Base-by-base conservation (phyloP, 1,284 basidiomycete genomes). In the Inonotus hispidus region DNA sequence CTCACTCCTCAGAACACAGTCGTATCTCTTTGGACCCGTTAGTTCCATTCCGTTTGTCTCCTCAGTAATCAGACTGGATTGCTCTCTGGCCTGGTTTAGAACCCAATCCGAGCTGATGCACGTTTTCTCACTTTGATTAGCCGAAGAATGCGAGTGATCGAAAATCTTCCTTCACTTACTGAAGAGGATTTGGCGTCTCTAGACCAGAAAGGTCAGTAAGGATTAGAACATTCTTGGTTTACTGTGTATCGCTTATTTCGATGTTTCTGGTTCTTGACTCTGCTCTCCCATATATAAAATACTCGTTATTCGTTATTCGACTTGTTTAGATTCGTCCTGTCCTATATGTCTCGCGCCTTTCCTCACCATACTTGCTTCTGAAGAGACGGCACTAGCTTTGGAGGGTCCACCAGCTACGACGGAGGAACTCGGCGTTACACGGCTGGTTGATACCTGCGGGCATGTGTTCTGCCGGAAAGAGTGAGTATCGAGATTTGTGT, bases 401-500 rank as follows among this genome's bases (percentile, higher is more conserved):
- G 87, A 90, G 66, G 87, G 87, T 0, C 87, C 88, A 5, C 86
- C 88, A 5, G 80, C 85, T 63, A 79, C 85, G 13, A 63, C 77
- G n/a, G 84, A 88, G 61, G 79, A 84, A 47, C 71, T 88, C 1
- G 89, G 88, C 1, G 82, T 91, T 19, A 88, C 86, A 27, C 78
- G 76, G 63, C 72, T 90, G 8, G 70, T 73, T 53, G 69, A 81
- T 65, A 71, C 85, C 29, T 91, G 88, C 66, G 82, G 83, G 4
- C 88, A 91, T 68, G 66, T 86, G 19, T 91, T 90, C 68, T 91
- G 88, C 70, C 79, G 85, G 65, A 83, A 82, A 74, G 88, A 53
- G 10, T 13, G 7, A 58, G 21, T 41, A 32, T 32, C 32, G 3
- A 32, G 32, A 32, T 38, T 53, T 27, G 14, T 38, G 60, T 35